These are phyloP conservation scores for Nothophytophthora sp. DNA, from an alignment of 352 stramenopile genomes.

Conservation along the genomic window DNA sequence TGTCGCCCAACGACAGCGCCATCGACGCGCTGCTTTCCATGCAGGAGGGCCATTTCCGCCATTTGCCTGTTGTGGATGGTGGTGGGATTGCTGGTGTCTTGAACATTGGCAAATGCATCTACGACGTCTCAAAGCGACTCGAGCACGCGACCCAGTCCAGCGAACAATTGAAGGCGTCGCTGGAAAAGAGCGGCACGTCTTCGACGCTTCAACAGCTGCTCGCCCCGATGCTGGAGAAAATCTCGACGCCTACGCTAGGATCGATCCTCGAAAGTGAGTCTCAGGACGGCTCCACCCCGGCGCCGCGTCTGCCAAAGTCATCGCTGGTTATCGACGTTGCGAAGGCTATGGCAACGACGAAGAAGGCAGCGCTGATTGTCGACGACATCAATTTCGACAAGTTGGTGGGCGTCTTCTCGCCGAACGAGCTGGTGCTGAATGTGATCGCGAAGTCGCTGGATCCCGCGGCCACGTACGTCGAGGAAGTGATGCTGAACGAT, in stretches of 20 bases:
- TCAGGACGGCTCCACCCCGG: conserved; percentile 37
- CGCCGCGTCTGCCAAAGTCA: conserved; percentile 84
- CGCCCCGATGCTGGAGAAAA: conserved; percentile 80
- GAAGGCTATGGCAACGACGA: conserved; percentile 74
- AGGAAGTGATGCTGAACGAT: conserved; percentile 91
- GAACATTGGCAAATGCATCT: conserved; percentile 99
- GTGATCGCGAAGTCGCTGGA: conserved; percentile 94
- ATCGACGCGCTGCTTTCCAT: conserved; percentile 98
- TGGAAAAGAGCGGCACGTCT: conserved; percentile 76
- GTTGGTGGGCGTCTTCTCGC: conserved; percentile 96
- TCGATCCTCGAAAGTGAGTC: conserved; percentile 87
- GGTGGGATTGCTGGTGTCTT: conserved; percentile 93
- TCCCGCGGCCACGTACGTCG: conserved; percentile 87
- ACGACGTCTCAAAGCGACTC: conserved; percentile 97
- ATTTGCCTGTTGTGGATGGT: conserved; percentile 94
- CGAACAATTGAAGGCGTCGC: conserved; percentile 80
- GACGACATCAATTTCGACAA: conserved; percentile 85
- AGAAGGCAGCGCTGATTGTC: conserved; percentile 95
- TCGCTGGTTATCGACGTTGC: conserved; percentile 79
- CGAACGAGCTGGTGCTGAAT: conserved; percentile 96
- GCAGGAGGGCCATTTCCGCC: conserved; percentile 97
- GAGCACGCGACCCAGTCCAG: conserved; percentile 89
- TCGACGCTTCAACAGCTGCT: conserved; percentile 79
- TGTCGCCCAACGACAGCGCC: conserved; percentile 92
- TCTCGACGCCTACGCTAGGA: conserved; percentile 75